These are phyloP conservation scores for Alternaria sp. DNA, from an alignment of 2,329 filamentous ascomycete genomes.

Conservation along the genomic window DNA sequence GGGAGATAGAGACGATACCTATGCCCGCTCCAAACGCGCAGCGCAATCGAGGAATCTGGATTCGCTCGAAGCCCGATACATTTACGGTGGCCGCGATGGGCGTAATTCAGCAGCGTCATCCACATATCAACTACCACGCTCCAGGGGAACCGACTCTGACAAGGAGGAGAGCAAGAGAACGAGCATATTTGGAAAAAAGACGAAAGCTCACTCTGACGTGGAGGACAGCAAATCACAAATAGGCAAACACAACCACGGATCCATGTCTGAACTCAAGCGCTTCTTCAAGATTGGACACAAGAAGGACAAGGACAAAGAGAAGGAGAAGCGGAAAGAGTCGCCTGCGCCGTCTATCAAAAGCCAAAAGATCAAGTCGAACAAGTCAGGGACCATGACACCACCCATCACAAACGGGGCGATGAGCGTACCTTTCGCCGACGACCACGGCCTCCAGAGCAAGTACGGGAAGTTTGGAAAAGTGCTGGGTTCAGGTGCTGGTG, in stretches of 20 bases:
- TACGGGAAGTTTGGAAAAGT: slow-evolving; percentile 97
- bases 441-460: slow-evolving; percentile 87
- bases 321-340: slow-evolving; percentile 66
- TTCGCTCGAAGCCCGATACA: slow-evolving; percentile 80
- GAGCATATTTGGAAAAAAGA: slow-evolving; percentile 62
- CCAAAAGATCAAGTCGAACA: slow-evolving; percentile 58
- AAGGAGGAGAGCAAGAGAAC: slow-evolving; percentile 59
- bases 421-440: slow-evolving; percentile 85
- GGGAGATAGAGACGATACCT: slow-evolving; percentile 84
- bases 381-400: slow-evolving; percentile 50
- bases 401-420: slow-evolving; percentile 42
- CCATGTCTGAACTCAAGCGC: slow-evolving; percentile 94
- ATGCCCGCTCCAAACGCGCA: slow-evolving; percentile 80
- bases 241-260: slow-evolving; percentile 66
- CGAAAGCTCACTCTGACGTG: slow-evolving; percentile 56
- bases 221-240: slow-evolving; percentile 42
- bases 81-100: slow-evolving; percentile 80
- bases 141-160: slow-evolving; percentile 51
- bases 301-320: slow-evolving; percentile 59
- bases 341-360: slow-evolving; percentile 67
- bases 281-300: slow-evolving; percentile 84
- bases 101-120: slow-evolving; percentile 52
- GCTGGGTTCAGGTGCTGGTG: slow-evolving; percentile 90
- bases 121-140: slow-evolving; percentile 54
- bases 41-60: slow-evolving; percentile 72